Evolutionary conservation across 2,329 filamentous ascomycete species (phyloP).

Genomic region (Ophiostoma novo-ulmi): DNA sequence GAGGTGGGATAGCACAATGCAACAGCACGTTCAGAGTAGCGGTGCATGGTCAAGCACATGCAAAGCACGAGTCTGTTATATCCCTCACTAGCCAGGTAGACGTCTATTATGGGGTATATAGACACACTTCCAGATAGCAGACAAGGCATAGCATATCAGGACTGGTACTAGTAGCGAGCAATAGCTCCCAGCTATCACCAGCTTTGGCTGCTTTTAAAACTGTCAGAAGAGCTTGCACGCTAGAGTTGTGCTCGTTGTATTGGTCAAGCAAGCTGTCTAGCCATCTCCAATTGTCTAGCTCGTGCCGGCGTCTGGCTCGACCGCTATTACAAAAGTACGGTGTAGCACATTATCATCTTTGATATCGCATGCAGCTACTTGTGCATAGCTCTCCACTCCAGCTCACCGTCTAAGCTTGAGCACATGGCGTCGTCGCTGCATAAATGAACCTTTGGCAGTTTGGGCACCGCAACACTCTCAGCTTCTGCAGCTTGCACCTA

Average conservation of each 20-base stretch:
- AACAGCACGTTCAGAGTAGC: not conserved
- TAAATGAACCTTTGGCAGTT: not conserved
- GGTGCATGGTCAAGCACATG: not conserved
- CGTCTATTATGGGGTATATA: too few species aligned
- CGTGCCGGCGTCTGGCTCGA: too few species aligned
- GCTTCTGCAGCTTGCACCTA: not conserved
- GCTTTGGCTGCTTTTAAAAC: too few species aligned
- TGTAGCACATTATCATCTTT: not conserved
- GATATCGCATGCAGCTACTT: not conserved
- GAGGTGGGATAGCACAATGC: not conserved
- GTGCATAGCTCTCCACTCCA: slow-evolving; percentile 7
- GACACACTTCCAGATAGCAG: too few species aligned
- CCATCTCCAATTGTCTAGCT: not conserved
- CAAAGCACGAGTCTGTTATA: not conserved
- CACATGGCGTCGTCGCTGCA: not conserved
- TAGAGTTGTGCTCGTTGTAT: too few species aligned
- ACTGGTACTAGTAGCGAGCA: too few species aligned
- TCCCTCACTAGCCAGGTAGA: not conserved
- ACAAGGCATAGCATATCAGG: too few species aligned
- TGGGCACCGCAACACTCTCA: not conserved
- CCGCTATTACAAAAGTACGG: not conserved
- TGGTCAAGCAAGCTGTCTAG: too few species aligned
- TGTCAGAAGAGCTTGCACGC: too few species aligned
- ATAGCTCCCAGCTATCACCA: not conserved
- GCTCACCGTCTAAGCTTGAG: not conserved